These are phyloP conservation scores for Bretziella fagacearum DNA, from an alignment of 2,329 filamentous ascomycete species.

Conservation along the genomic window DNA sequence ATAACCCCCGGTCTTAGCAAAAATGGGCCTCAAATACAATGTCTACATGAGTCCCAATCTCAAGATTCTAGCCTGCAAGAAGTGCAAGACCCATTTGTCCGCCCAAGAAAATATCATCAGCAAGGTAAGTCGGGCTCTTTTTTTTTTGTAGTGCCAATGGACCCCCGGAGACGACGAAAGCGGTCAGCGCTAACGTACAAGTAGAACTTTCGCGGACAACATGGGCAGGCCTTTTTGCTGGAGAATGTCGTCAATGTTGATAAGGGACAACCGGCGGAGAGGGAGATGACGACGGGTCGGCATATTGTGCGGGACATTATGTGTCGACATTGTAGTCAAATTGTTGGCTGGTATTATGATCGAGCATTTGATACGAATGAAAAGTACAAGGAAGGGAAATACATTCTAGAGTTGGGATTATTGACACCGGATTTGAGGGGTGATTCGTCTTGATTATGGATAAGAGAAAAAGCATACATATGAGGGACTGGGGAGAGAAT, in stretches of 20 bases:
- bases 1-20: too few species aligned
- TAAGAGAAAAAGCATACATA: too few species aligned
- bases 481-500: too few species aligned
- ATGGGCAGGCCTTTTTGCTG: conserved; percentile 96
- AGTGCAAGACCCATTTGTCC: conserved; percentile 87
- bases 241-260: conserved; percentile 84
- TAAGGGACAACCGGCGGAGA: conserved; percentile 69
- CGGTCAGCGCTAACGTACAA: not conserved
- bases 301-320: conserved; percentile 88
- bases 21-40: conserved; percentile 83
- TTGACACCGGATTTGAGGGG: conserved; percentile 24
- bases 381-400: conserved; percentile 99
- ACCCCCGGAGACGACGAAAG: too few species aligned
- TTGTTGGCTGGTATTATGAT: conserved; percentile 97
- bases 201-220: conserved; percentile 94
- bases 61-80: conserved; percentile 84
- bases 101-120: conserved; percentile 95
- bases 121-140: conserved; percentile 40
- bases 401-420: conserved; percentile 83
- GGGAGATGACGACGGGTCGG: conserved; percentile 93
- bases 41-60: conserved; percentile 63
- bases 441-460: too few species aligned
- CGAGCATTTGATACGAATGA: conserved; percentile 83
- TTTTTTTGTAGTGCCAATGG: too few species aligned
- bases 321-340: conserved; percentile 80